Evolutionary conservation across 1,284 basidiomycete genomes (phyloP).

Genomic region (Apiotrichum montevideense): DNA sequence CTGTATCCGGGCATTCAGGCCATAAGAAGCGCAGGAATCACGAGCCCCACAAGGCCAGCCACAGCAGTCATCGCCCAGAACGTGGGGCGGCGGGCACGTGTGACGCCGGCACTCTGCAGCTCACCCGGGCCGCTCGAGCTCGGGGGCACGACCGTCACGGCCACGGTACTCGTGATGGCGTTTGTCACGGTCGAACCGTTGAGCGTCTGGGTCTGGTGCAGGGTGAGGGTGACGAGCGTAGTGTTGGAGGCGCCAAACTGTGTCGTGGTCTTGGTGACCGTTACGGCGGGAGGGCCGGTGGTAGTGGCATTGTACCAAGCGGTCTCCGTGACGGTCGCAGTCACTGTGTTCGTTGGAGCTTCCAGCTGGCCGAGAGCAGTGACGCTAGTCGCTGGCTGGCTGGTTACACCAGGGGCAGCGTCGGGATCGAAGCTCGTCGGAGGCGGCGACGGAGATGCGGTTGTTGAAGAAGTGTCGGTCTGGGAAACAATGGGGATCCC

Average conservation of each 20-base stretch:
- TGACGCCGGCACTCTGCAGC: too few species aligned
- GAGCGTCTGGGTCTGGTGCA: neutral
- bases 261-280: neutral
- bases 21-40: too few species aligned
- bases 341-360: neutral
- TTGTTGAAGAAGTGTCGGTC: too few species aligned
- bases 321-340: neutral
- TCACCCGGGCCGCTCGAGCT: neutral
- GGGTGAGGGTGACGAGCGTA: neutral
- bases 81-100: neutral
- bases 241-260: neutral
- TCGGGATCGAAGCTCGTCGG: too few species aligned
- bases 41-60: too few species aligned
- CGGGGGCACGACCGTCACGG: neutral
- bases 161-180: neutral
- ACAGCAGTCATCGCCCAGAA: neutral
- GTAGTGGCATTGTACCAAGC: neutral
- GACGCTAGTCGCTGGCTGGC: neutral
- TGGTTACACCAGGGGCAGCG: too few species aligned
- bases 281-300: neutral
- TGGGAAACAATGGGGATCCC: too few species aligned
- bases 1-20: too few species aligned
- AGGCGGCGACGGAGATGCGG: too few species aligned
- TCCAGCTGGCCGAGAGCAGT: neutral
- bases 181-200: neutral